Base-by-base conservation (phyloP, 2,329 filamentous ascomycete species). In the Curvularia spicifera region DNA sequence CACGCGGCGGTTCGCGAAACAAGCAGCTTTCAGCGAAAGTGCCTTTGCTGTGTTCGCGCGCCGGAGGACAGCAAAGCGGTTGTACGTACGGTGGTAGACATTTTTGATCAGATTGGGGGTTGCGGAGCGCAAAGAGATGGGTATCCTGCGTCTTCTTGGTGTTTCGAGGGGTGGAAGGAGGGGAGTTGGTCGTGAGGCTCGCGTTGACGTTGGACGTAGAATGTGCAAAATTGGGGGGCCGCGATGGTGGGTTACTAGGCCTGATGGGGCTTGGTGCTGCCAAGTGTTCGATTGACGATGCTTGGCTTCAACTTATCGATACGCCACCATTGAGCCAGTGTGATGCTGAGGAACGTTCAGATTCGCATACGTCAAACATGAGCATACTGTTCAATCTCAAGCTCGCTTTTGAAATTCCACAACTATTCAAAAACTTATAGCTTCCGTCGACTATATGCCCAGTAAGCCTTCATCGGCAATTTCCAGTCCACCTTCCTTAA, bases 81-180 rank as follows among this genome's bases (percentile, higher is more conserved):
- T 90, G 85, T 87, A 96, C 93, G 83, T 97, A 97, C 93, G 84
- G 89, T 86, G 82, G 85, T 85, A 82, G 89, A 90, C 92, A 97
- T 97, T 91, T 91, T 84, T 82, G 80, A 73, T 81, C 77, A 75
- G 77, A 63, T 54, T 57, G 59, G 69, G 73, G 71, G 81, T 9
- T 71, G 72, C 71, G 81, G 73, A 81, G 82, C 89, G 89, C 89
- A 93, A 92, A 93, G 89, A 93, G 80, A 84, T 95, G 82, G 83
- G 83, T 90, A 95, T 95, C 91, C 91, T 95, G 89, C 91, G 91
- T 86, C 60, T 62, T 67, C 60, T 60, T 68, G 64, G 63, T 59
- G 43, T 58, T 55, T 40, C 31, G 18, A 18, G 39, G 26, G 48
- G 35, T 37, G 18, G 37, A 10, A 31, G 45, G 24, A 18, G 39